phyloP scores from a whole-genome alignment of 2,329 filamentous ascomycete species.

The Diaporthe sp. region DNA sequence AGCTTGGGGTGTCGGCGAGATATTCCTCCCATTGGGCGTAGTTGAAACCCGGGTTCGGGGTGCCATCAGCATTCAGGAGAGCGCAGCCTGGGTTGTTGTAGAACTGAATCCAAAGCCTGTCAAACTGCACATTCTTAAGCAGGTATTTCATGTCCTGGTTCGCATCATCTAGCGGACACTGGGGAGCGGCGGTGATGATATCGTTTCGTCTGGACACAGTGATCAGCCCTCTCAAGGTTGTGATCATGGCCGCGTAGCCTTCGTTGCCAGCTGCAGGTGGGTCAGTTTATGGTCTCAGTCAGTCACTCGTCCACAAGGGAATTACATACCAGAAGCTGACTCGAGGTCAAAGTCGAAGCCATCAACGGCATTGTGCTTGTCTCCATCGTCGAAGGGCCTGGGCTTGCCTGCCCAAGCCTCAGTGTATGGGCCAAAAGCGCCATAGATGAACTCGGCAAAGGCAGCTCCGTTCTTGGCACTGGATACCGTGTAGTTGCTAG shows the following conservation, averaged over 20 bases:
- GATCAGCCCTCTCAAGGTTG: slow-evolving; percentile 40
- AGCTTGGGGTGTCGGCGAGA: slow-evolving; percentile 49
- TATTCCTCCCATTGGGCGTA: slow-evolving; percentile 51
- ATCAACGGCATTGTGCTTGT: slow-evolving; percentile 57
- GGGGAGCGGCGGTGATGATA: slow-evolving; percentile 54
- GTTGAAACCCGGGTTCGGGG: slow-evolving; percentile 49
- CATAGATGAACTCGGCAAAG: slow-evolving; percentile 55
- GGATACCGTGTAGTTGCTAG: slow-evolving; percentile 51
- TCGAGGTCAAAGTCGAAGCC: slow-evolving; percentile 67
- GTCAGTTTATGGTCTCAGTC: not conserved
- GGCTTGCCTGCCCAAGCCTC: slow-evolving; percentile 43
- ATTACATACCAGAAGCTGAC: slow-evolving; percentile 43
- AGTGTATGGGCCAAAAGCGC: slow-evolving; percentile 52
- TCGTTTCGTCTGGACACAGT: slow-evolving; percentile 36
- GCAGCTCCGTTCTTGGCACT: slow-evolving; percentile 45
- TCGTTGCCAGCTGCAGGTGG: slow-evolving; percentile 40
- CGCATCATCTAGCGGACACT: slow-evolving; percentile 53
- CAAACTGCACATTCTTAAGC: slow-evolving; percentile 53
- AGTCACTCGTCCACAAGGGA: not conserved
- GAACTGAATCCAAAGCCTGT: slow-evolving; percentile 60
- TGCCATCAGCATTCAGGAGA: slow-evolving; percentile 46
- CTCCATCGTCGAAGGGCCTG: slow-evolving; percentile 57
- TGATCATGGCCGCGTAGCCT: slow-evolving; percentile 48
- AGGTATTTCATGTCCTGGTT: slow-evolving; percentile 58
- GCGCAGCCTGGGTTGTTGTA: slow-evolving; percentile 61